phyloP scores from a whole-genome alignment of 768 basidiomycete genomes.

The Nevesoporus exiguus region DNA sequence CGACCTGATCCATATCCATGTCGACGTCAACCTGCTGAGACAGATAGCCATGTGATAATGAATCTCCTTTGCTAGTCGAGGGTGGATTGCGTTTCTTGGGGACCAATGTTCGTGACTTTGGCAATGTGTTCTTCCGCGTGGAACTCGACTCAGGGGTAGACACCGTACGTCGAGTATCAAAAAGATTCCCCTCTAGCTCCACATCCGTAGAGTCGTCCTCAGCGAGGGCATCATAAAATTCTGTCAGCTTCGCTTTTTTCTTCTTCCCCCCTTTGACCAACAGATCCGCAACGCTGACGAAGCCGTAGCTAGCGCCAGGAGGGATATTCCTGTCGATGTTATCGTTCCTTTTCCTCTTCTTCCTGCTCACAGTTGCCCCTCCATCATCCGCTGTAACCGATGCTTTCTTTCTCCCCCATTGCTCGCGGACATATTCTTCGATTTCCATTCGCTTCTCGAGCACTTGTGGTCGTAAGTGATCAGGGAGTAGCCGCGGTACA shows the following conservation, averaged over 20 bases:
- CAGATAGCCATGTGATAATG: constrained; percentile 39
- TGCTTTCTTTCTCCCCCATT: constrained; percentile 35
- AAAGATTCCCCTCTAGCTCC: constrained; percentile 59
- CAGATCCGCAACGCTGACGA: constrained; percentile 65
- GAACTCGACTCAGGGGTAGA: constrained; percentile 41
- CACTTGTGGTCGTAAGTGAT: constrained; percentile 68
- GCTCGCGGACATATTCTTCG: constrained; percentile 61
- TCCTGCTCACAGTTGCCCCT: constrained; percentile 32
- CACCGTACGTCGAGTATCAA: constrained; percentile 47
- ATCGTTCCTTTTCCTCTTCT: constrained; percentile 70
- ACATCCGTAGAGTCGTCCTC: constrained; percentile 67
- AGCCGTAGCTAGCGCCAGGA: constrained; percentile 63
- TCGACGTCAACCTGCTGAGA: constrained; percentile 47
- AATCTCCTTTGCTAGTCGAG: constrained; percentile 24
- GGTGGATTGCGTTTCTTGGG: constrained; percentile 20
- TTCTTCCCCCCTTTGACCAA: constrained; percentile 54
- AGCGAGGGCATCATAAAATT: constrained; percentile 49
- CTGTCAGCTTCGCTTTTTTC: constrained; percentile 37
- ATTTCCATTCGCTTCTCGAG: constrained; percentile 84
- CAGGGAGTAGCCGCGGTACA: constrained; percentile 81
- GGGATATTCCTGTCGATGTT: constrained; percentile 71
- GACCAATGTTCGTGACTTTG: constrained; percentile 45
- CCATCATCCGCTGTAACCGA: constrained; percentile 23
- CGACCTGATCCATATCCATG: constrained; percentile 49
- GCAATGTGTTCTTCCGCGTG: constrained; percentile 37